Evolutionary conservation across 805 yeast species (phyloP), one percentile per base, ranked within the genome.

Genomic region (Yamadazyma paraphyllophila): DNA sequence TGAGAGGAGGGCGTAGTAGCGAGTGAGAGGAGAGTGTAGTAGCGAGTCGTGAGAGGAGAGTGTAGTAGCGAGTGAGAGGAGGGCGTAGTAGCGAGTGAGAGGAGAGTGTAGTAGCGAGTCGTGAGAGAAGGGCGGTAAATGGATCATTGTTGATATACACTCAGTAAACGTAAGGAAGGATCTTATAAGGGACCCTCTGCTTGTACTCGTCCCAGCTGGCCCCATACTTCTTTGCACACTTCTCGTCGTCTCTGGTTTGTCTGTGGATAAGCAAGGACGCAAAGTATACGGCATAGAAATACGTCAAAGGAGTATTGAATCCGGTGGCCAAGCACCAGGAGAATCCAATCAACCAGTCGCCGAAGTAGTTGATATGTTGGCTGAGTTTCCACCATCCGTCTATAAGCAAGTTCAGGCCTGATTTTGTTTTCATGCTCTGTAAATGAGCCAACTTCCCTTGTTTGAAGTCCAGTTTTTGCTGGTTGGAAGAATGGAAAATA

Each of bases 341-440:
- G 71, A 87, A 74, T 0, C 97, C 88, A 59, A 90, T 83, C 35
- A 94, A 62, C 91, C 97, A 89, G 69, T 94, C 99, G 36, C 99
- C 99, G 47, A 91, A 77, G 66, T 94, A 94, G 62, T 94, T 94
- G 60, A 88, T 89, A 63, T 94, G 99, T 54, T 96, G 96, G 6
- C 96, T 82, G 14, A 74, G 63, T 2, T 85, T 86, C 99, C 99
- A 94, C 99, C 98, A 94, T 2, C 98, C 97, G 58, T 89, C 94
- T 44, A 82, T 78, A 37, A 94, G 69, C 52, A 94, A 75, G 59
- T 80, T 86, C 20, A 96, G 84, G 1, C 96, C 96, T 12, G 85
- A 80, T 26, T 76, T 71, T 0, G 97, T 85, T 51, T 78, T 69
- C 48, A 94, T 86, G 42, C 65, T 58, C 49, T 59, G 58, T 67